Percentiles rank a stretch among this genome's conserved stretches.
These are phyloP conservation scores for Diversispora eburnea DNA, from an alignment of 192 early-diverging fungal genomes.

Conservation along the genomic window DNA sequence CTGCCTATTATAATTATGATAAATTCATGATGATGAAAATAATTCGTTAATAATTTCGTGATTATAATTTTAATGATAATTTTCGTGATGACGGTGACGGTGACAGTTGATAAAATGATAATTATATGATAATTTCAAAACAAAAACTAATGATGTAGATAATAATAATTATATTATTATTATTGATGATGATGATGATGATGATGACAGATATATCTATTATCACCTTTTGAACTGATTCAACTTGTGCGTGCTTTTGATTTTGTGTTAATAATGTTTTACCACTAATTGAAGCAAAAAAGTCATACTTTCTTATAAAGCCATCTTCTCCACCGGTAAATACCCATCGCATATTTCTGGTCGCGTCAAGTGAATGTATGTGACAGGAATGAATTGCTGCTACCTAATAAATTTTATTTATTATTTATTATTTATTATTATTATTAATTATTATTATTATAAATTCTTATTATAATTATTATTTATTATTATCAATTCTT, in stretches of 20 bases:
- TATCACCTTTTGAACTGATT: constrained; percentile 73
- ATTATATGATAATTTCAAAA: no score
- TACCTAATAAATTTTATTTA: constrained; percentile 41
- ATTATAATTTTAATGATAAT: background rate
- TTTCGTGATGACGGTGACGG: background rate
- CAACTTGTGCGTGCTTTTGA: constrained; percentile 82
- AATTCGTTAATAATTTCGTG: background rate
- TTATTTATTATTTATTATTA: no score
- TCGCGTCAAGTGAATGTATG: constrained; percentile 66
- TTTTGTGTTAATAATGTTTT: constrained; percentile 74
- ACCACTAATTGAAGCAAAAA: constrained; percentile 81
- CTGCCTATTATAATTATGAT: no score
- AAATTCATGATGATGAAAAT: background rate
- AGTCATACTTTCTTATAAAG: constrained; percentile 92
- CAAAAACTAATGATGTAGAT: no score
- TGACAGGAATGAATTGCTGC: constrained; percentile 63
- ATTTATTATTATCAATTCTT: no score
- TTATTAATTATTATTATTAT: background rate
- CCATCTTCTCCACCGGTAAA: constrained; percentile 90
- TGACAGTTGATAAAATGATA: no score
- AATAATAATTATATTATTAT: no score
- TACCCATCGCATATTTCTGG: constrained; percentile 74
- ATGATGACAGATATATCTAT: no score
- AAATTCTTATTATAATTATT: background rate
- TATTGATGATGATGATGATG: no score